These are phyloP conservation scores for Arthrinium puccinioides DNA, from an alignment of 2,329 filamentous ascomycete genomes.

Conservation along the genomic window DNA sequence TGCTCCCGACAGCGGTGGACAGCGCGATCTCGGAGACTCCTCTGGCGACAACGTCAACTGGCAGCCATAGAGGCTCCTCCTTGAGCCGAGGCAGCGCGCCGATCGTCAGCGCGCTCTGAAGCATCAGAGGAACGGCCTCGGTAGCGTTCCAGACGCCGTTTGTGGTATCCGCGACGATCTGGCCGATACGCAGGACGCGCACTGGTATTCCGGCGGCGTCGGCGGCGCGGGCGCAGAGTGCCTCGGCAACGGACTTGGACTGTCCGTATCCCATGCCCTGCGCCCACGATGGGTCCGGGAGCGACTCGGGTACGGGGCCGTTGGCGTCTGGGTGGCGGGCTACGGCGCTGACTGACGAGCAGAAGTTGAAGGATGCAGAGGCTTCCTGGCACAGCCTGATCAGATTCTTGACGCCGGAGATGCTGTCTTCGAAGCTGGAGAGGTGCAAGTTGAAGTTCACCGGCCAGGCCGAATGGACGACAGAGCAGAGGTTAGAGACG, in stretches of 20 bases:
- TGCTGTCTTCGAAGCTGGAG: conserved; percentile 41
- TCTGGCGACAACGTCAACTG: conserved; percentile 35
- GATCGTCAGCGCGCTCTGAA: conserved; percentile 35
- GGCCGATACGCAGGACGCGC: conserved; percentile 38
- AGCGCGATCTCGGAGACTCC: conserved; percentile 30
- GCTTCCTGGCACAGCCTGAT: conserved; percentile 23
- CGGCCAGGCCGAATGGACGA: conserved; percentile 46
- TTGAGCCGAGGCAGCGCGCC: conserved; percentile 36
- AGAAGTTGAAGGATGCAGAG: conserved; percentile 35
- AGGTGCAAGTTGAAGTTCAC: conserved; percentile 51
- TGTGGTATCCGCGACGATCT: conserved; percentile 39
- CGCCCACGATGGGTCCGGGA: conserved; percentile 27
- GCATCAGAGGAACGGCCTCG: conserved; percentile 45
- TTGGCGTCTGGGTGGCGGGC: conserved; percentile 18
- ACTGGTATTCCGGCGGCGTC: conserved; percentile 20
- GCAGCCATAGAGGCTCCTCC: conserved; percentile 37
- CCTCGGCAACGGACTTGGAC: conserved; percentile 33
- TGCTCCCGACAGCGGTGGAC: conserved; percentile 11
- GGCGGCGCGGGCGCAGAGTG: conserved; percentile 27
- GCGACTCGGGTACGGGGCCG: conserved; percentile 24
- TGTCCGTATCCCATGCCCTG: conserved; percentile 35
- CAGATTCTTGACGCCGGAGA: conserved; percentile 36
- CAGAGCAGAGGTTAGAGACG: conserved; percentile 23
- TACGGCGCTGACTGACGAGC: conserved; percentile 41
- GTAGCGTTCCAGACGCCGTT: conserved; percentile 43